These are phyloP conservation scores for Russula sp. DNA, from an alignment of 768 basidiomycete species.

Conservation along the genomic window DNA sequence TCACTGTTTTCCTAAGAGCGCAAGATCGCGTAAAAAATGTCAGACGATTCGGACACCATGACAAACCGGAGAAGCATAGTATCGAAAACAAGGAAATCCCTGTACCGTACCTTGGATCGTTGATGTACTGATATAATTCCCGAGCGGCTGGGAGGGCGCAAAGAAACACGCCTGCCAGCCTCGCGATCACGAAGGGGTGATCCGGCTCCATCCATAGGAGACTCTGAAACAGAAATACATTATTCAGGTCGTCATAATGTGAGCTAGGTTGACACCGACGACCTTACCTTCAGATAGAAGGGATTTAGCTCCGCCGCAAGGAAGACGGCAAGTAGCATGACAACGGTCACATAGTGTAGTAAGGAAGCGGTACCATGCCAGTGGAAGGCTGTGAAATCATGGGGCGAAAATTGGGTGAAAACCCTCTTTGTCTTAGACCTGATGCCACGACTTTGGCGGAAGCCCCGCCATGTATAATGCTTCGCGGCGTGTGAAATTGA, in stretches of 20 bases:
- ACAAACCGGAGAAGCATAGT: slow-evolving; percentile 12
- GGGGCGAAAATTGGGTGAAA: slow-evolving; percentile 79
- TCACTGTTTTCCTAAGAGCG: slow-evolving; percentile 60
- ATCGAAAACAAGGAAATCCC: slow-evolving; percentile 5
- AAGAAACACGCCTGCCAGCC: slow-evolving; percentile 72
- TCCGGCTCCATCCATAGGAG: slow-evolving; percentile 88
- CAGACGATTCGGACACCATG: slow-evolving; percentile 15
- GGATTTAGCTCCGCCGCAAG: slow-evolving; percentile 83
- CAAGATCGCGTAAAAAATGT: slow-evolving; percentile 27
- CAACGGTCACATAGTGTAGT: slow-evolving; percentile 70
- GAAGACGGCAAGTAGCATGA: slow-evolving; percentile 71
- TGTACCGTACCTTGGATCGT: slow-evolving; percentile 65
- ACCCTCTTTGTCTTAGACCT: slow-evolving; percentile 78
- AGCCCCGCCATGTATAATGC: slow-evolving; percentile 85
- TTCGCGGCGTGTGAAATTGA: slow-evolving; percentile 35
- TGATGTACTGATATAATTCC: slow-evolving; percentile 81
- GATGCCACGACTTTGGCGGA: slow-evolving; percentile 72
- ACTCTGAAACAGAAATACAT: slow-evolving; percentile 39
- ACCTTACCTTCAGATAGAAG: slow-evolving; percentile 77
- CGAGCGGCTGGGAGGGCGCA: slow-evolving; percentile 85
- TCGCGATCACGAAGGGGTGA: slow-evolving; percentile 75
- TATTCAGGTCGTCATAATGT: slow-evolving; percentile 1
- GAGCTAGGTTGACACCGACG: slow-evolving; percentile 8
- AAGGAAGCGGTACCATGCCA: slow-evolving; percentile 80
- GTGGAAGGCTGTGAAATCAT: slow-evolving; percentile 84